Conservation (phyloP, 495 filamentous ascomycete genomes). For the Lasiosphaeria miniovina region DNA sequence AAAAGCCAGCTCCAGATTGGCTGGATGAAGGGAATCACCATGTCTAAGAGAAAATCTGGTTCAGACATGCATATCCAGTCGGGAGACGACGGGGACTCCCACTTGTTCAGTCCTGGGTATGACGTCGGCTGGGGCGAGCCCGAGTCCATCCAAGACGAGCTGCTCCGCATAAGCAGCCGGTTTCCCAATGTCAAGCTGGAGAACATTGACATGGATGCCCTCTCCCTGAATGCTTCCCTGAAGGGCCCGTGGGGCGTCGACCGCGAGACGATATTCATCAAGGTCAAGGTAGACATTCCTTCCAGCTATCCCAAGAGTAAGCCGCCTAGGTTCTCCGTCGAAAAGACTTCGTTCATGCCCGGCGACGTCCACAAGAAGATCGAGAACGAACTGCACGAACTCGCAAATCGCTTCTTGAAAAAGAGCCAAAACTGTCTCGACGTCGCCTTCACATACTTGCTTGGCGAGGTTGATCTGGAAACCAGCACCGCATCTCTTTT, state of each 20-base stretch:
- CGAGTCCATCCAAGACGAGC: conserved; percentile 83
- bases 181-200: conserved; percentile 85
- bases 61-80: conserved; percentile 33
- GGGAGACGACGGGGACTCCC: conserved; percentile 38
- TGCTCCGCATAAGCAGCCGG: conserved; percentile 75
- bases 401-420: conserved; percentile 64
- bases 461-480: conserved; percentile 78
- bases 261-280: conserved; percentile 68
- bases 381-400: conserved; percentile 63
- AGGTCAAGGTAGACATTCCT: conserved; percentile 78
- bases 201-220: conserved; percentile 73
- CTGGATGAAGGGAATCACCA: conserved; percentile 94
- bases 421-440: conserved; percentile 77
- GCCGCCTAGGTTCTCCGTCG: conserved; percentile 64
- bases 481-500: conserved; percentile 70
- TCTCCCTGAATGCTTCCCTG: conserved; percentile 70
- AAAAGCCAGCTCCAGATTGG: conserved; percentile 60
- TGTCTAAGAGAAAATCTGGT: conserved; percentile 55
- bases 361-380: conserved; percentile 64
- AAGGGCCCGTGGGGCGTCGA: conserved; percentile 83
- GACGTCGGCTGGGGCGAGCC: conserved; percentile 66
- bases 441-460: conserved; percentile 73
- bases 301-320: conserved; percentile 67
- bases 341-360: conserved; percentile 75
- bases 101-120: conserved; percentile 41